Evolutionary conservation across 176 grass and related monocot species (phyloP).

Genomic region (Carex littledalei): DNA sequence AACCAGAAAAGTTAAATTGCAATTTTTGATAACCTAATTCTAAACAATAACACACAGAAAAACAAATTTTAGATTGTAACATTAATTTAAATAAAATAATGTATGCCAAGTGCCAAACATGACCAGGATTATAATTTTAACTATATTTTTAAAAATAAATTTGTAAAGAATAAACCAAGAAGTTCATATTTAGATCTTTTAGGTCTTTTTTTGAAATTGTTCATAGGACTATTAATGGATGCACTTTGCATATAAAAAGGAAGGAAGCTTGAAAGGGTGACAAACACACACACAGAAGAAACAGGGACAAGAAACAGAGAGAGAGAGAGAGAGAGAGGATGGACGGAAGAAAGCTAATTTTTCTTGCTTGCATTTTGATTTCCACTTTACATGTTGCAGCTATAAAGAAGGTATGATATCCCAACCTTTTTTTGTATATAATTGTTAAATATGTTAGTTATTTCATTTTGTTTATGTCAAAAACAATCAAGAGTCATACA

Average conservation of each 20-base stretch:
- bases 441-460: background rate
- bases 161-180: background rate
- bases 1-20: background rate
- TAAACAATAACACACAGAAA: background rate
- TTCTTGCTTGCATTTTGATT: background rate
- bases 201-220: background rate
- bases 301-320: background rate
- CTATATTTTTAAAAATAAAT: background rate
- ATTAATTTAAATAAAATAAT: background rate
- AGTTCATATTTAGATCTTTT: background rate
- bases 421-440: background rate
- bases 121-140: background rate
- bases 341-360: background rate
- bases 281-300: background rate
- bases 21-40: background rate
- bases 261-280: background rate
- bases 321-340: background rate
- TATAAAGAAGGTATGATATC: background rate
- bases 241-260: background rate
- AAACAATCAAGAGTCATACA: background rate
- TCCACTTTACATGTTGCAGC: background rate
- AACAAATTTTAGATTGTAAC: background rate
- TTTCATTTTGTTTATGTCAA: background rate
- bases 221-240: background rate
- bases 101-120: background rate